These are phyloP conservation scores for Hypoxylon rubiginosum DNA, from an alignment of 2,329 filamentous ascomycete genomes.

Conservation along the genomic window DNA sequence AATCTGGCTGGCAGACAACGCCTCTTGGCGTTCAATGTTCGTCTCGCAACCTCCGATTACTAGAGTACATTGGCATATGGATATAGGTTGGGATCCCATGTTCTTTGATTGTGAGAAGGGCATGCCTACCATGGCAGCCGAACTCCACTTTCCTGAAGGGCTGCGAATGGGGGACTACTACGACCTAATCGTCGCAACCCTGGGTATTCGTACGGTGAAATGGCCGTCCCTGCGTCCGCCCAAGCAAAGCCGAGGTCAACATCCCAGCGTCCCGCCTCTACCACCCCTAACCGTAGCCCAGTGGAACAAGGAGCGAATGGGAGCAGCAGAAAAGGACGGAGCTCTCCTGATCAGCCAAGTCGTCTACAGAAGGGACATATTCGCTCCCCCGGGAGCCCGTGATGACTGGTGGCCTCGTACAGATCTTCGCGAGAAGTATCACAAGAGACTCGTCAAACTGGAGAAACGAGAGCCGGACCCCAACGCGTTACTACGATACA, in stretches of 20 bases:
- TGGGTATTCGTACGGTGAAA: neutral
- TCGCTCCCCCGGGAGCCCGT: no score
- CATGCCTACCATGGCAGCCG: neutral
- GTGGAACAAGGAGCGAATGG: neutral
- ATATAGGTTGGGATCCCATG: neutral
- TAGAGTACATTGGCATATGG: slow-evolving; percentile 1
- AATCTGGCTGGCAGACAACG: no score
- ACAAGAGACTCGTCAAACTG: no score
- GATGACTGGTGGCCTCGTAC: no score
- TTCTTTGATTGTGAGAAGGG: neutral
- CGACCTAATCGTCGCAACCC: neutral
- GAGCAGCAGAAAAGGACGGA: no score
- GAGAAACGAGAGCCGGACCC: no score
- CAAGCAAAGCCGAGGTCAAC: no score
- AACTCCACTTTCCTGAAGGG: slow-evolving; percentile 9
- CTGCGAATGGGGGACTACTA: neutral
- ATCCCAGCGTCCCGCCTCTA: no score
- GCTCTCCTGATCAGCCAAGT: neutral
- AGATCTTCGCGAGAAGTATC: no score
- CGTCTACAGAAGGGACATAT: no score
- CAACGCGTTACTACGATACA: no score
- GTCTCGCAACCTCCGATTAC: slow-evolving; percentile 3
- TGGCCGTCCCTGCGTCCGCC: neutral
- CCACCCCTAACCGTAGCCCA: no score
- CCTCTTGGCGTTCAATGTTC: slow-evolving; percentile 20